A percentile compares a stretch with the other conserved stretches of the same genome.
Conservation (phyloP, 1,284 basidiomycete species). For the Marasmius sp. region DNA sequence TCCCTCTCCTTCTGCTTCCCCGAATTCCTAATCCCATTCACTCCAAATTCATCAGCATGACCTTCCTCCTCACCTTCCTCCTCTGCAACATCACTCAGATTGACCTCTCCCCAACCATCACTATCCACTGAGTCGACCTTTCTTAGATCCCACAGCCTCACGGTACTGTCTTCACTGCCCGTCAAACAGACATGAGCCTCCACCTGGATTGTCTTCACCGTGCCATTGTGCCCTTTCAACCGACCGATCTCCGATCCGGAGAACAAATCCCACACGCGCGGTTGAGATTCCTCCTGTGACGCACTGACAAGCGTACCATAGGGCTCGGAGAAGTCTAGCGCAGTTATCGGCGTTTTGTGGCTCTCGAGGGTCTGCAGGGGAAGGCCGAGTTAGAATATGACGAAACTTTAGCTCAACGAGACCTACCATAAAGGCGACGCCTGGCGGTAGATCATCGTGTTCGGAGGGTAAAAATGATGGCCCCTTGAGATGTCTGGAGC, state of each 20-base stretch:
- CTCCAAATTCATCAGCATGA: constrained; percentile 27
- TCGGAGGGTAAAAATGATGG: constrained; percentile 97
- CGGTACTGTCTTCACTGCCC: constrained; percentile 83
- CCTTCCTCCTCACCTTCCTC: constrained; percentile 54
- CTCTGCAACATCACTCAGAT: constrained; percentile 61
- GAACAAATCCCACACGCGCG: constrained; percentile 87
- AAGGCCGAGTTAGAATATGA: constrained; percentile 6
- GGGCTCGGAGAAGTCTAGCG: constrained; percentile 95
- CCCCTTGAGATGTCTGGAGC: constrained; percentile 79
- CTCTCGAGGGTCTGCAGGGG: constrained; percentile 70
- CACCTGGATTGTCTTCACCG: constrained; percentile 91
- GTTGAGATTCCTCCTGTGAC: constrained; percentile 75
- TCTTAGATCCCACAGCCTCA: constrained; percentile 87
- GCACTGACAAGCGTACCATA: constrained; percentile 93
- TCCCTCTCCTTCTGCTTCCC: constrained; percentile 30
- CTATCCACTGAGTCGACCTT: constrained; percentile 72
- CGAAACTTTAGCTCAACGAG: not conserved
- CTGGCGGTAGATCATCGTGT: constrained; percentile 92
- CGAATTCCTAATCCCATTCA: constrained; percentile 35
- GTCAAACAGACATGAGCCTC: constrained; percentile 92
- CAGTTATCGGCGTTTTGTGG: constrained; percentile 81
- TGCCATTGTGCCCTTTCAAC: constrained; percentile 74
- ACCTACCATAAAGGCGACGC: constrained; percentile 93
- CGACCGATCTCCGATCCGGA: constrained; percentile 80
- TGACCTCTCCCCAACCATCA: constrained; percentile 56